Percentiles rank a stretch among this genome's conserved stretches.
Evolutionary conservation across 495 filamentous ascomycete genomes (phyloP).

Genomic region (Neurospora tetraspora): DNA sequence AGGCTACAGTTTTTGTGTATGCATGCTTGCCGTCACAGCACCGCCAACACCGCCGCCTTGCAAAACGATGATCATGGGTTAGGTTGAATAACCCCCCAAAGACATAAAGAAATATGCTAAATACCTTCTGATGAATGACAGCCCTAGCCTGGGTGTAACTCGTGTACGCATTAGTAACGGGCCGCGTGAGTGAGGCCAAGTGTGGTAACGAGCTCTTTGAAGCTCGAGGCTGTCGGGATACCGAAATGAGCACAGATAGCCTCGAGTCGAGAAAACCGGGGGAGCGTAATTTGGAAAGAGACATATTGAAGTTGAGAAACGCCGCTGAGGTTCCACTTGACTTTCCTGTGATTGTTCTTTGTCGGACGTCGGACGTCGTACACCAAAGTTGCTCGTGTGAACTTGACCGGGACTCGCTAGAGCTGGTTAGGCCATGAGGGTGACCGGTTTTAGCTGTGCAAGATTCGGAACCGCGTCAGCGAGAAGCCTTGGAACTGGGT

Average conservation of each 20-base stretch:
- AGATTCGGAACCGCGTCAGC: not conserved
- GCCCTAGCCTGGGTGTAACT: too few relatives aligned
- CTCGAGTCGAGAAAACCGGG: not conserved
- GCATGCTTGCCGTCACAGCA: not conserved
- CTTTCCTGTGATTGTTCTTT: not conserved
- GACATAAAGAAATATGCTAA: too few relatives aligned
- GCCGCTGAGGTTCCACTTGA: not conserved
- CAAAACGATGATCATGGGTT: not conserved
- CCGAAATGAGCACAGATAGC: not conserved
- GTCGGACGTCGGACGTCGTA: not conserved
- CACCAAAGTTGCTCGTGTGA: not conserved
- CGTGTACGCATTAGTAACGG: not conserved
- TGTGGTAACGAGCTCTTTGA: not conserved
- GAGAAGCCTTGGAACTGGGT: not conserved
- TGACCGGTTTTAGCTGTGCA: not conserved
- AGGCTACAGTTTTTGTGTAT: not conserved
- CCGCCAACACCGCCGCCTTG: not conserved
- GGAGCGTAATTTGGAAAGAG: not conserved
- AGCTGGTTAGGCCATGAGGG: not conserved
- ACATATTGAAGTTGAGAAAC: not conserved
- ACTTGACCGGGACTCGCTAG: not conserved
- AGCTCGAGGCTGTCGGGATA: not conserved
- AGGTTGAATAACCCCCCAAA: not conserved
- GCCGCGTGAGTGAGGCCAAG: not conserved
- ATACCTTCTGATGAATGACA: too few relatives aligned